Evolutionary conservation across 2,329 filamentous ascomycete species (phyloP).

Genomic region (Chaetomiaceae sp.): DNA sequence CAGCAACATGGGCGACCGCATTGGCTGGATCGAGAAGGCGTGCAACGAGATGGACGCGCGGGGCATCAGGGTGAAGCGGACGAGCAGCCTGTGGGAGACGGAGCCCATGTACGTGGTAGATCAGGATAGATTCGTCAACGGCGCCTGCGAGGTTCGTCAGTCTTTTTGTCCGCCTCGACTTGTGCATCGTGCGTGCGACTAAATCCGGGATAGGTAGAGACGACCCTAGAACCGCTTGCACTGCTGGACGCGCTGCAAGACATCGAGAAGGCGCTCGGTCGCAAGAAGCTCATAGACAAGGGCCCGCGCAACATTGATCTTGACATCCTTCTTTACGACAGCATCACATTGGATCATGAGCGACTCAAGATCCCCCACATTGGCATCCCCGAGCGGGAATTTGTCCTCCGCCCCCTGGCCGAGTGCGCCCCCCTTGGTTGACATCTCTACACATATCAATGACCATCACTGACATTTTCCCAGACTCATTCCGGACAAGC

Average conservation of each 20-base stretch:
- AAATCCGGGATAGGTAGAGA: conserved; percentile 60
- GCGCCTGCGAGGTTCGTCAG: conserved; percentile 73
- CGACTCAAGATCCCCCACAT: conserved; percentile 80
- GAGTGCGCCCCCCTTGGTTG: conserved; percentile 47
- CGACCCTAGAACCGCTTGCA: conserved; percentile 64
- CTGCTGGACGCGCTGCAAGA: conserved; percentile 75
- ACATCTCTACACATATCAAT: background rate
- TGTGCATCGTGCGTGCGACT: conserved; percentile 2
- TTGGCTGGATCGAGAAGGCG: conserved; percentile 78
- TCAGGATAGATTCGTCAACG: conserved; percentile 85
- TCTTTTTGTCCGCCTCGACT: conserved; percentile 3
- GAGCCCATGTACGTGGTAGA: conserved; percentile 94
- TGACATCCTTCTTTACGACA: conserved; percentile 80
- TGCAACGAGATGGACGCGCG: conserved; percentile 68
- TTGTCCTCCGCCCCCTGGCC: conserved; percentile 81
- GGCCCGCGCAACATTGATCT: conserved; percentile 92
- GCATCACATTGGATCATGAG: conserved; percentile 58
- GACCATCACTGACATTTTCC: conserved; percentile 11
- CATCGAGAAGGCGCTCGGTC: conserved; percentile 74
- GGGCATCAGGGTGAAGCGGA: conserved; percentile 68
- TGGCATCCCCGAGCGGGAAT: conserved; percentile 83
- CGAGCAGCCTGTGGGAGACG: conserved; percentile 90
- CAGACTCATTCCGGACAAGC: conserved; percentile 51
- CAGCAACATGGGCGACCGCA: conserved; percentile 83
- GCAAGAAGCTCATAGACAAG: conserved; percentile 83